Evolutionary conservation across 768 basidiomycete genomes (phyloP).

Genomic region (Pulveroboletus ravenelii): DNA sequence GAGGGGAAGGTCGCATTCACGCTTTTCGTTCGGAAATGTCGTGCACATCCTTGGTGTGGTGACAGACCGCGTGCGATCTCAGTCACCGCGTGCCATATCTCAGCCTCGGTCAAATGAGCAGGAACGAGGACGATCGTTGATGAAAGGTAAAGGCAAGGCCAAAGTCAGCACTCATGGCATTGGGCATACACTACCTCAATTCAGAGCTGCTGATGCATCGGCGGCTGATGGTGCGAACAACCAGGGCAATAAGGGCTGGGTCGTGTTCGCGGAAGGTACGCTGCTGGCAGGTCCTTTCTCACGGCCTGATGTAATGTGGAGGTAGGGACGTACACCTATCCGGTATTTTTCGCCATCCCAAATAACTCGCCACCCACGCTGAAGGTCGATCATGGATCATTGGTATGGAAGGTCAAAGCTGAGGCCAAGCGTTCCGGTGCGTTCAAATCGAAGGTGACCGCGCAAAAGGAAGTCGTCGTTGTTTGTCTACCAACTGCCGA

Average conservation of each 20-base stretch:
- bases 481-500: conserved; percentile 59
- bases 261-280: conserved; percentile 81
- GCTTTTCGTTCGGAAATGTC: conserved; percentile 51
- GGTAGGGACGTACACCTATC: conserved; percentile 87
- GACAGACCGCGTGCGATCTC: conserved; percentile 43
- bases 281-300: conserved; percentile 12
- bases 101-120: conserved; percentile 1
- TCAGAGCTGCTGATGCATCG: conserved; percentile 29
- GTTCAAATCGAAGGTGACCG: conserved; percentile 66
- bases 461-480: conserved; percentile 67
- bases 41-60: conserved; percentile 46
- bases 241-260: conserved; percentile 59
- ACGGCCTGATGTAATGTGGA: conserved; percentile 44
- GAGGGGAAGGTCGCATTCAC: conserved; percentile 38
- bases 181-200: conserved; percentile 19
- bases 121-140: conserved; percentile 29
- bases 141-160: conserved; percentile 29
- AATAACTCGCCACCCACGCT: conserved; percentile 73
- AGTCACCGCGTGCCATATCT: conserved; percentile 33
- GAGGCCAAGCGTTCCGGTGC: conserved; percentile 78
- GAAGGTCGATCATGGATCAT: conserved; percentile 67
- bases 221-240: conserved; percentile 14
- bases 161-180: background rate
- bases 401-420: conserved; percentile 78
- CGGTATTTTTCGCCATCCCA: conserved; percentile 87